A percentile compares a stretch with the other conserved stretches of the same genome.
These are phyloP conservation scores for Candida verbasci DNA, from an alignment of 805 yeast genomes.

Conservation along the genomic window DNA sequence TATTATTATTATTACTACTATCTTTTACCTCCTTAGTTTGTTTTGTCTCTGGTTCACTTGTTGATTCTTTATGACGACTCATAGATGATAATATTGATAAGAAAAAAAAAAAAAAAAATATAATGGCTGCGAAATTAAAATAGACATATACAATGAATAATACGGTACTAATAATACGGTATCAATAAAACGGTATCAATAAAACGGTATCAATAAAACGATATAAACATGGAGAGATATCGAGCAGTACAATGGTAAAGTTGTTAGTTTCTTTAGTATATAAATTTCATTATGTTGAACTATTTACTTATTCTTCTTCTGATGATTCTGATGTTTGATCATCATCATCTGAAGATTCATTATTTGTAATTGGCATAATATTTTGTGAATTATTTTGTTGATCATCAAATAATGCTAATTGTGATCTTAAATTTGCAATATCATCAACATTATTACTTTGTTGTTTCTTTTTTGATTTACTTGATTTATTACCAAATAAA, in stretches of 20 bases:
- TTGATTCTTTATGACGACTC: conserved; percentile 26
- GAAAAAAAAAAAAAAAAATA: too few relatives aligned
- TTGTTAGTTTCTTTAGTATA: not conserved
- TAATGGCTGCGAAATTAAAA: too few relatives aligned
- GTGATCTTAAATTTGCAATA: conserved; percentile 61
- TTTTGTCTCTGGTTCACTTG: conserved; percentile 32
- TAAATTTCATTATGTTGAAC: not conserved
- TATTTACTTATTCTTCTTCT: conserved; percentile 56
- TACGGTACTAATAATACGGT: too few relatives aligned
- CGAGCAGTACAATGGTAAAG: too few relatives aligned
- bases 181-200: too few relatives aligned
- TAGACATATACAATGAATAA: too few relatives aligned
- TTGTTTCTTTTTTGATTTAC: conserved; percentile 25
- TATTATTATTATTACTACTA: not conserved
- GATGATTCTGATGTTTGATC: conserved; percentile 54
- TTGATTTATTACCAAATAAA: conserved; percentile 47
- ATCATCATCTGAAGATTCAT: conserved; percentile 47
- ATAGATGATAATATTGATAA: not conserved
- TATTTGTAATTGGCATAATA: conserved; percentile 28
- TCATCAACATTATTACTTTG: conserved; percentile 36
- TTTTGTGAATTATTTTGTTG: conserved; percentile 16
- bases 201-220: too few relatives aligned
- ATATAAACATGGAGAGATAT: too few relatives aligned
- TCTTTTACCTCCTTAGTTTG: not conserved
- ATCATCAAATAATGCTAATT: conserved; percentile 42